These are phyloP conservation scores for Colletotrichum camelliae DNA, from an alignment of 2,329 filamentous ascomycete species.

Conservation along the genomic window DNA sequence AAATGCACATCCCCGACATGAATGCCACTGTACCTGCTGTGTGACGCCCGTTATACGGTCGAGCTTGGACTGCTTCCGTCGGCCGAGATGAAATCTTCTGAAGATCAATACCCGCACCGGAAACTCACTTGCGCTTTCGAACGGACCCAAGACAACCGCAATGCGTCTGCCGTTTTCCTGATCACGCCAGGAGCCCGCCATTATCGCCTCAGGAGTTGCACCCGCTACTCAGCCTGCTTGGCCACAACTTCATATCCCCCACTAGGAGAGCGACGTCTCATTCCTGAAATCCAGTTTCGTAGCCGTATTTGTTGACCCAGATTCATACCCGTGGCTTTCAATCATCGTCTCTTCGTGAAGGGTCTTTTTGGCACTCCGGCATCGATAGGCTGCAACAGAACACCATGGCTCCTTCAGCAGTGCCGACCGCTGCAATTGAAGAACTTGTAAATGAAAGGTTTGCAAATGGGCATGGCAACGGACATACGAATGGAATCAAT, in stretches of 20 bases:
- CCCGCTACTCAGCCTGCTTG: neutral
- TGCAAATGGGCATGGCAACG: neutral
- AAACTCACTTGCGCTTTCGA: neutral
- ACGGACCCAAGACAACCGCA: neutral
- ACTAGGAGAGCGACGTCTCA: neutral
- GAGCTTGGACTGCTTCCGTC: neutral
- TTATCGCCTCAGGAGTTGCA: neutral
- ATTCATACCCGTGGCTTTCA: neutral
- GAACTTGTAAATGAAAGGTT: neutral
- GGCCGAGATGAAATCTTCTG: neutral
- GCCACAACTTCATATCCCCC: neutral
- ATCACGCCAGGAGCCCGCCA: neutral
- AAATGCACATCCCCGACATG: neutral
- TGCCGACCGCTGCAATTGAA: conserved; percentile 4
- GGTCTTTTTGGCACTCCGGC: neutral
- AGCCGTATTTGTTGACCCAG: neutral
- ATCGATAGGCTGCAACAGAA: neutral
- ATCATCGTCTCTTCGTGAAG: neutral
- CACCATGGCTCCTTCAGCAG: conserved; percentile 8
- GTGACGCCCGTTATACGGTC: neutral
- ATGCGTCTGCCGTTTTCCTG: neutral
- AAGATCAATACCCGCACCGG: neutral
- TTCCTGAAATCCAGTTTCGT: neutral
- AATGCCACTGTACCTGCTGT: neutral
- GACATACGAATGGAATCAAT: neutral